Evolutionary conservation across 2,329 filamentous ascomycete species (phyloP).

Genomic region (Fusarium longipes): DNA sequence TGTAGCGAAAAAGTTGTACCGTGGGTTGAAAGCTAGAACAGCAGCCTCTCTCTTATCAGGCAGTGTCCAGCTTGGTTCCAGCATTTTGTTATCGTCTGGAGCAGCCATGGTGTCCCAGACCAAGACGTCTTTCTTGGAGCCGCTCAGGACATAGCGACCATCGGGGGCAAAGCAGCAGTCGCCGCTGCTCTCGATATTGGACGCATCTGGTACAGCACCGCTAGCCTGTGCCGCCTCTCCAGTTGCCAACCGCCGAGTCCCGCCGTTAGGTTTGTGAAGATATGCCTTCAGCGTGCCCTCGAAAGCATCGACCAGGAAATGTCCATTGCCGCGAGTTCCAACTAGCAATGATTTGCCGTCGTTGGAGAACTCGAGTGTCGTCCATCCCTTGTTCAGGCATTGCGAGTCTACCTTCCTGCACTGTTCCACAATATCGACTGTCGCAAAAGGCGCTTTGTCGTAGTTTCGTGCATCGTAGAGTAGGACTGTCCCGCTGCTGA

Average conservation of each 20-base stretch:
- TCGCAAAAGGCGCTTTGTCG: slow-evolving; percentile 88
- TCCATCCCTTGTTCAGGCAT: slow-evolving; percentile 79
- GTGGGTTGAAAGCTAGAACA: slow-evolving; percentile 87
- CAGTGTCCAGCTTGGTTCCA: slow-evolving; percentile 72
- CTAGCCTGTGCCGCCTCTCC: slow-evolving; percentile 60
- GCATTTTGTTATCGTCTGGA: slow-evolving; percentile 64
- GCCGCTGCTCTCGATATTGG: slow-evolving; percentile 68
- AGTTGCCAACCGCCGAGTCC: slow-evolving; percentile 63
- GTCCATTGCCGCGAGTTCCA: slow-evolving; percentile 83
- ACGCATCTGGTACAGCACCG: slow-evolving; percentile 51
- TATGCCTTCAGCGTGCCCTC: slow-evolving; percentile 82
- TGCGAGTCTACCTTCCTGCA: slow-evolving; percentile 62
- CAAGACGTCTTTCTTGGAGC: slow-evolving; percentile 77
- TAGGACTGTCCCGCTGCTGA: slow-evolving; percentile 80
- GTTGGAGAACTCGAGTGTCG: slow-evolving; percentile 93
- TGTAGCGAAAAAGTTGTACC: slow-evolving; percentile 90
- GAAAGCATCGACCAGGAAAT: slow-evolving; percentile 95
- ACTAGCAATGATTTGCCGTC: slow-evolving; percentile 90
- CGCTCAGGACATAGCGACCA: slow-evolving; percentile 87
- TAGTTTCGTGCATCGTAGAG: slow-evolving; percentile 96
- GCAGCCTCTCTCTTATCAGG: slow-evolving; percentile 76
- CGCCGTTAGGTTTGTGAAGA: slow-evolving; percentile 68
- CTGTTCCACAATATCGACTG: slow-evolving; percentile 79
- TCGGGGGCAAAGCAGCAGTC: slow-evolving; percentile 93
- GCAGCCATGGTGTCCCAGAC: slow-evolving; percentile 84